These are phyloP conservation scores for Albizia julibrissin DNA, from an alignment of 306 rosid genomes.

Conservation along the genomic window DNA sequence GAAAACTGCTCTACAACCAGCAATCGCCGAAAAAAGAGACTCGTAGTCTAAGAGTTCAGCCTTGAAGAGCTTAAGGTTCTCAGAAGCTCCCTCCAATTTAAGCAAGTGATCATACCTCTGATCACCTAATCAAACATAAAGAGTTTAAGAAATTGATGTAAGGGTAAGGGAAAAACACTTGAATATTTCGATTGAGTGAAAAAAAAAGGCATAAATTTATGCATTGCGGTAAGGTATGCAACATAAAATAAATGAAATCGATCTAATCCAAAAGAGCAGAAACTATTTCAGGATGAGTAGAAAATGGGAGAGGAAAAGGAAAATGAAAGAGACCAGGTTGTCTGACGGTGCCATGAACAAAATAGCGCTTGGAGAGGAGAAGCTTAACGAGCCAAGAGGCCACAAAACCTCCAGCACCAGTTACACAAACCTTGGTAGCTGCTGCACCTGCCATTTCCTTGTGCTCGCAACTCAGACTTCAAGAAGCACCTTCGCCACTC, in stretches of 20 bases:
- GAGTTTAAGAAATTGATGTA: not conserved
- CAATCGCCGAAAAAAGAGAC: constrained; percentile 40
- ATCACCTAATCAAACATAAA: constrained; percentile 30
- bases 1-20: constrained; percentile 52
- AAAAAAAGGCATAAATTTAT: too few relatives aligned
- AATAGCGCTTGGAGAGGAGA: constrained; percentile 66
- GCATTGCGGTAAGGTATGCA: too few relatives aligned
- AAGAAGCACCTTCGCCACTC: too few relatives aligned
- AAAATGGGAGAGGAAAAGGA: too few relatives aligned
- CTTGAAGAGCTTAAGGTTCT: constrained; percentile 46
- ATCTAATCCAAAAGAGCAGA: too few relatives aligned
- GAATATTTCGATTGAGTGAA: too few relatives aligned
- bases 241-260: too few relatives aligned
- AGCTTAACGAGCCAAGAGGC: constrained; percentile 70
- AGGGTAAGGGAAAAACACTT: not conserved
- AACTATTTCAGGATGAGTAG: too few relatives aligned
- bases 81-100: constrained; percentile 43
- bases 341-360: constrained; percentile 73
- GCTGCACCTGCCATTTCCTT: not conserved
- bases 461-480: too few relatives aligned
- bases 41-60: constrained; percentile 43
- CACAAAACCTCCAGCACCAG: not conserved
- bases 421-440: constrained; percentile 44
- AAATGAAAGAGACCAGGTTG: constrained; percentile 38
- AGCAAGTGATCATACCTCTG: constrained; percentile 38